phyloP scores from a whole-genome alignment of 2,329 filamentous ascomycete genomes.

The Aspergillus glaucus region DNA sequence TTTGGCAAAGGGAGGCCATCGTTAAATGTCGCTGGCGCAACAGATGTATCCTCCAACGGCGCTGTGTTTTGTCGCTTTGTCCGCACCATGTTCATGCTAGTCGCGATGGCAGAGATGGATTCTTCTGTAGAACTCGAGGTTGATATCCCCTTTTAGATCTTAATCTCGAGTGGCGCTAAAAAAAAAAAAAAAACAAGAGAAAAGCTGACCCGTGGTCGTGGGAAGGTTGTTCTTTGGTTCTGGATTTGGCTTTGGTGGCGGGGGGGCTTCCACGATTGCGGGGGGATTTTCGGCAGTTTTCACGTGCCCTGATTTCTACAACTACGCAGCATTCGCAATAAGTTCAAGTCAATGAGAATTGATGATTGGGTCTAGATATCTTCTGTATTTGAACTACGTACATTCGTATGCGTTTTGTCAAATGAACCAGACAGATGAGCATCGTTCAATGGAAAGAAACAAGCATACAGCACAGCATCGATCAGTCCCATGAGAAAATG shows the following conservation, averaged over 20 bases:
- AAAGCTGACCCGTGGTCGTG: too few species aligned
- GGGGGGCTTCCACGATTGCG: too few species aligned
- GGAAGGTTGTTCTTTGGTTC: too few species aligned
- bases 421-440: background rate
- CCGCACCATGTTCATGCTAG: conserved; percentile 24
- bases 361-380: too few species aligned
- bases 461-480: background rate
- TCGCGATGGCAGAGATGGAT: background rate
- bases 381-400: background rate
- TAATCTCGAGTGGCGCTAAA: too few species aligned
- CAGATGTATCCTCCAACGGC: conserved; percentile 28
- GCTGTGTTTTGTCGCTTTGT: conserved; percentile 29
- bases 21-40: conserved; percentile 51
- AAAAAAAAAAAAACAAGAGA: too few species aligned
- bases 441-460: background rate
- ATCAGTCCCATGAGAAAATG: background rate
- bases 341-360: too few species aligned
- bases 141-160: background rate
- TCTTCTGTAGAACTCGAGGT: background rate
- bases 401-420: background rate
- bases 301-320: too few species aligned
- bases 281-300: too few species aligned
- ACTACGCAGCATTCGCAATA: too few species aligned
- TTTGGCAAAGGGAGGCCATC: conserved; percentile 68
- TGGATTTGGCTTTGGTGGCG: too few species aligned